Percentiles rank a stretch among this genome's conserved stretches.
Evolutionary conservation across 75 land plant species (phyloP).

Genomic region (Picea sitchensis): DNA sequence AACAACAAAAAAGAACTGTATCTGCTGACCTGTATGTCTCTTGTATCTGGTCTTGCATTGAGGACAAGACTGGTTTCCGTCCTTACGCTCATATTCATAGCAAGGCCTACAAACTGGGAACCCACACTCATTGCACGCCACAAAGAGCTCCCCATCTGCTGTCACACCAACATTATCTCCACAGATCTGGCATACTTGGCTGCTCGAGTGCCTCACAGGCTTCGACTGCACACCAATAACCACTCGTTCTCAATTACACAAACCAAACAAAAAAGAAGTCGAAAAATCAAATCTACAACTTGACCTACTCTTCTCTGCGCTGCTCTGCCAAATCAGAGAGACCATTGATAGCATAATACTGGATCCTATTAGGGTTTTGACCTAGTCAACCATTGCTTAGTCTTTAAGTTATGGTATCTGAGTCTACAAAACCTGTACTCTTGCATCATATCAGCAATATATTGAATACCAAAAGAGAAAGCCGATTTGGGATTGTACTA

Average conservation of each 20-base stretch:
- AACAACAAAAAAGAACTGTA: not conserved
- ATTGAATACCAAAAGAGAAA: too few relatives aligned
- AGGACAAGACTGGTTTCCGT: constrained; percentile 83
- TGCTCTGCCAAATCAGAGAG: too few relatives aligned
- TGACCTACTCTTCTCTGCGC: too few relatives aligned
- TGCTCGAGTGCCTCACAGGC: constrained; percentile 47
- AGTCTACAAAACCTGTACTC: too few relatives aligned
- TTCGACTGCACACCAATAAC: constrained; percentile 52
- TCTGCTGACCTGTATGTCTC: constrained; percentile 69
- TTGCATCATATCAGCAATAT: too few relatives aligned
- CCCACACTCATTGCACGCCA: constrained; percentile 91
- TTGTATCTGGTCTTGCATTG: constrained; percentile 92
- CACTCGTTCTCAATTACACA: not conserved
- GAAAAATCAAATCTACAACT: too few relatives aligned
- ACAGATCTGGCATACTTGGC: constrained; percentile 81
- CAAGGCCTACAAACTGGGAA: constrained; percentile 91
- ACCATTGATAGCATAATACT: too few relatives aligned
- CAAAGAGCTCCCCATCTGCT: constrained; percentile 73
- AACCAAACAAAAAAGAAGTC: not conserved
- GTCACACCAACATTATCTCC: constrained; percentile 79
- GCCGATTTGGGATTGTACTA: too few relatives aligned
- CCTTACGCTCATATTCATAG: constrained; percentile 91
- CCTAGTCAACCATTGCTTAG: too few relatives aligned
- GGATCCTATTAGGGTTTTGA: too few relatives aligned
- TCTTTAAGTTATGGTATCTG: too few relatives aligned